Evolutionary conservation across 441 rosid genomes (phyloP).

Genomic region (Pelargonium fulgidum): DNA sequence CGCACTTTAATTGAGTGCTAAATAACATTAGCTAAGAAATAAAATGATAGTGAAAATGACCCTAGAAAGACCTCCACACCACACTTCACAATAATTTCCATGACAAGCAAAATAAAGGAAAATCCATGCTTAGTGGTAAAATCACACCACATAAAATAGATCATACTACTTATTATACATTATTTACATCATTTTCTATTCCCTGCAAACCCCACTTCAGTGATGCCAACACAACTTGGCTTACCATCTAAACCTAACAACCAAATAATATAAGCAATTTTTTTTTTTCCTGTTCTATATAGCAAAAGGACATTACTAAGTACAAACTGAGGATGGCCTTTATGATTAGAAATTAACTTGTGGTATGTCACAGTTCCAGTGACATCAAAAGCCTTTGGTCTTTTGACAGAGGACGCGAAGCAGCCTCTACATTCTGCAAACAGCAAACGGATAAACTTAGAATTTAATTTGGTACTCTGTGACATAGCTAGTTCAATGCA

Average conservation of each 20-base stretch:
- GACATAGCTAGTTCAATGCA: too few species aligned
- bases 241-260: neutral
- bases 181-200: neutral
- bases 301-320: neutral
- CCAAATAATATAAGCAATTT: neutral
- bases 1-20: too few species aligned
- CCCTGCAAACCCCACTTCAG: neutral
- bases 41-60: too few species aligned
- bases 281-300: neutral
- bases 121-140: too few species aligned
- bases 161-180: neutral
- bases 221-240: neutral
- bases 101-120: too few species aligned
- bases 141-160: neutral
- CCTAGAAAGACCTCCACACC: too few species aligned
- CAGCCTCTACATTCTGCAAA: neutral
- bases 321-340: neutral
- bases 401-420: neutral
- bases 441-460: neutral
- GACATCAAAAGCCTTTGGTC: slow-evolving; percentile 5
- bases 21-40: too few species aligned
- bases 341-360: neutral
- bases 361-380: slow-evolving; percentile 4
- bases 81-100: too few species aligned
- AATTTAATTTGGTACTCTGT: neutral